Base-by-base conservation (phyloP, 2,329 filamentous ascomycete genomes). In the Calonectria hongkongensis region DNA sequence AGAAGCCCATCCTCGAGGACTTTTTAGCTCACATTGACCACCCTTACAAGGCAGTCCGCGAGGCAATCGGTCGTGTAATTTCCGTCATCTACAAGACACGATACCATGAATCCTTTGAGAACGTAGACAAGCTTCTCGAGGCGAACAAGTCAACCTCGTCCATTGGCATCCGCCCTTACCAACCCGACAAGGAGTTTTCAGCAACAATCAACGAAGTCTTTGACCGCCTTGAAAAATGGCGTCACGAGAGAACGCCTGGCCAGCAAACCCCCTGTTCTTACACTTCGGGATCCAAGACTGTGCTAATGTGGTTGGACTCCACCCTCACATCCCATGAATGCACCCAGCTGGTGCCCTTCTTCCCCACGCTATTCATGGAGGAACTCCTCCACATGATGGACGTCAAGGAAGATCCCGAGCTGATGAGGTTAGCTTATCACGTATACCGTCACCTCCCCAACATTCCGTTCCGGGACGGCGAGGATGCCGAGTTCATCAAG, bases 341-440 rank as follows among this genome's bases (percentile, higher is more conserved):
- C 84, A 98, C 92, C 0, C 94, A 97, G 81, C 90, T 99, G 16
- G 92, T 97, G 21, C 92, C 93, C 4, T 98, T 98, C 89, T 98
- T 99, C 87, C 94, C 95, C 0, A 90, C 94, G 43, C 89, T 94
- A 0, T 96, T 98, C 81, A 97, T 98, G 83, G 94, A 97, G 79
- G 94, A 98, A 82, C 90, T 99, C 16, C 87, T 99, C 66, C 96
- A 99, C 87, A 99, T 99, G 97, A 99, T 99, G 96, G 97, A 99
- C 81, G 95, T 99, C 83, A 98, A 98, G 84, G 97, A 99, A 84
- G 97, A 99, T 80, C 95, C 95, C 0, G 97, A 99, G 84, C 89
- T 99, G 2, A 97, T 98, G 88, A 93, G 94, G 12, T 89, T 98
- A 10, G 96, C 97, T 0, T 99, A 98, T 82, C 95, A 98, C 81